Base-by-base conservation (phyloP, 1,284 basidiomycete genomes). In the Cerrena zonata region DNA sequence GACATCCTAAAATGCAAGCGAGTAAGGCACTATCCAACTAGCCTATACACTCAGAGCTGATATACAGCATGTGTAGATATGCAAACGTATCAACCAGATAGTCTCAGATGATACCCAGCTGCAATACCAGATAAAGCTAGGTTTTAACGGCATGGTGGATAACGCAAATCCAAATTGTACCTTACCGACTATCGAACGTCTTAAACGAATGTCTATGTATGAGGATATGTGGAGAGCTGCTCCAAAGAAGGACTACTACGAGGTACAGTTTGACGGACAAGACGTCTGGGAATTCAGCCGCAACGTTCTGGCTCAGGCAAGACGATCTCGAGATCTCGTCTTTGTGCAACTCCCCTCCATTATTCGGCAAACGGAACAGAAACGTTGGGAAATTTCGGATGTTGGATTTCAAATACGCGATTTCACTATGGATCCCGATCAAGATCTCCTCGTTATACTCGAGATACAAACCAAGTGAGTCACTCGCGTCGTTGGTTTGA, bases 361-460 rank as follows among this genome's bases (percentile, higher is more conserved):
- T 22, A 61, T 69, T 43, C 73, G 79, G 22, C 65, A 62, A 11
- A 79, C 82, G 51, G 57, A 73, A 51, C 68, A 72, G 43, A 68
- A 67, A 24, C 58, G 67, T 22, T 85, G 83, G 82, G 65, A 61
- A 4, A 55, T 80, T 25, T 60, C 66, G 21, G 56, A 68, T 22
- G 59, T 75, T 42, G 71, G 68, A 4, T 57, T 75, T 44, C 30
- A 53, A 10, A 61, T 82, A 13, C 73, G 78, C 5, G 84, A 86
- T 57, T 84, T 85, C 56, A 70, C 71, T 7, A 74, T 86, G 63
- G 84, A 86, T 60, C 78, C 81, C 12, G 69, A 75, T 26, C 82
- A 82, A 57, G 77, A 85, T 59, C 68, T 86, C 26, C 65, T 84
- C 13, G 70, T 82, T 4, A 56, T 80, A 13, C 61, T 84, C 7